Percentiles rank a stretch among this genome's conserved stretches.
phyloP scores from a whole-genome alignment of 106 monocot genomes.

The Dioscorea dumetorum region DNA sequence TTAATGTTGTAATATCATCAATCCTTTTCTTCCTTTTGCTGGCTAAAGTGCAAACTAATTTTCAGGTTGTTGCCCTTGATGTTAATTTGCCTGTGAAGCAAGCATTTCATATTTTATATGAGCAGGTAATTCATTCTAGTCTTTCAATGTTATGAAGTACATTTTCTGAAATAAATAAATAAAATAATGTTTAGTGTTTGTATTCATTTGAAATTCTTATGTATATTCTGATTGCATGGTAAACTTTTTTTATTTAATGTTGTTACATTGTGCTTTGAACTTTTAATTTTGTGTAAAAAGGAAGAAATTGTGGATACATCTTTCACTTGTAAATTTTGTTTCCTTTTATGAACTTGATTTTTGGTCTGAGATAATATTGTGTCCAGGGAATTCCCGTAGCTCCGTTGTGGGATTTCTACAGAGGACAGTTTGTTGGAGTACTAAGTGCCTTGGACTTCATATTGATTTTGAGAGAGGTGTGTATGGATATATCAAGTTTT shows the following conservation, averaged over 20 bases:
- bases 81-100: slow-evolving; percentile 95
- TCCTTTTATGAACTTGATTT: too few relatives aligned
- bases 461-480: slow-evolving; percentile 85
- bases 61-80: slow-evolving; percentile 87
- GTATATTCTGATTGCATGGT: too few relatives aligned
- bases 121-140: slow-evolving; percentile 45
- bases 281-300: too few relatives aligned
- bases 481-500: neutral
- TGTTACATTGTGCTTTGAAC: too few relatives aligned
- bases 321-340: too few relatives aligned
- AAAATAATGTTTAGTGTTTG: too few relatives aligned
- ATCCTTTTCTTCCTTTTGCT: neutral
- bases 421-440: slow-evolving; percentile 74
- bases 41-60: neutral
- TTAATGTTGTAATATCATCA: neutral
- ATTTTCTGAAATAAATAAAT: too few relatives aligned
- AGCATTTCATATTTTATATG: slow-evolving; percentile 91
- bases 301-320: too few relatives aligned
- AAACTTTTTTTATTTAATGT: too few relatives aligned
- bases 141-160: neutral
- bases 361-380: neutral
- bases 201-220: too few relatives aligned
- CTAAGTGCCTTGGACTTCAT: slow-evolving; percentile 94
- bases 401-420: slow-evolving; percentile 77
- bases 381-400: slow-evolving; percentile 86